Base-by-base conservation (phyloP, 805 yeast genomes). In the Kuraishia ogatae region DNA sequence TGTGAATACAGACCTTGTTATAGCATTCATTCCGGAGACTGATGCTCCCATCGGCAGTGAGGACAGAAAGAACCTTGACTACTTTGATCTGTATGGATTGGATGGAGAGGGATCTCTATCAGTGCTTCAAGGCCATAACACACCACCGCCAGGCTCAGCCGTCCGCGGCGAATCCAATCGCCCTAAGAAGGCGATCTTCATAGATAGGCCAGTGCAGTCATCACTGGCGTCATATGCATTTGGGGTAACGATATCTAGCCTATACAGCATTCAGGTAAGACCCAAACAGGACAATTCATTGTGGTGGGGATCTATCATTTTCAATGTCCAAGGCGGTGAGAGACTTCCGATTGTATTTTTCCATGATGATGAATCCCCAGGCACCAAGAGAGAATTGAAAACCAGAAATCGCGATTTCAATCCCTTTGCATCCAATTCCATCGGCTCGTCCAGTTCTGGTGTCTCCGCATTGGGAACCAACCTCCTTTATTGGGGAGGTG, bases 401-500 rank as follows among this genome's bases (percentile, higher is more conserved):
- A 65, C 80, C 54, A 78, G 84, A 54, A 82, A 80, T 60, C 81
- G 81, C 62, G 72, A 79, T 15, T 90, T 92, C 66, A 88, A 87
- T 56, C 91, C 96, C 0, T 92, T 90, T 66, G 80, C 80, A 17
- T 77, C 75, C 22, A 74, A 74, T 46, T 2, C 26, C 20, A 22
- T 28, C 4, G 39, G 51, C 5, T 15, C 17, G n/a, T 2, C 29
- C 19, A n/a, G 24, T 22, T 15, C 49, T 15, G 26, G 20, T 19
- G 22, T 23, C 7, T 7, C 49, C 11, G 26, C 10, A 5, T 15
- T 21, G 10, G 50, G 22, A 5, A 66, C 68, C 29, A 77, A 77
- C 39, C 68, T 72, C 1, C 66, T 89, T 47, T 87, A 84, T 60
- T 94, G 98, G 97, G 99, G 99, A 21, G 99, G 97, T 1, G 81